These are phyloP conservation scores for Fusarium sp. DNA, from an alignment of 2,329 filamentous ascomycete species.

Conservation along the genomic window DNA sequence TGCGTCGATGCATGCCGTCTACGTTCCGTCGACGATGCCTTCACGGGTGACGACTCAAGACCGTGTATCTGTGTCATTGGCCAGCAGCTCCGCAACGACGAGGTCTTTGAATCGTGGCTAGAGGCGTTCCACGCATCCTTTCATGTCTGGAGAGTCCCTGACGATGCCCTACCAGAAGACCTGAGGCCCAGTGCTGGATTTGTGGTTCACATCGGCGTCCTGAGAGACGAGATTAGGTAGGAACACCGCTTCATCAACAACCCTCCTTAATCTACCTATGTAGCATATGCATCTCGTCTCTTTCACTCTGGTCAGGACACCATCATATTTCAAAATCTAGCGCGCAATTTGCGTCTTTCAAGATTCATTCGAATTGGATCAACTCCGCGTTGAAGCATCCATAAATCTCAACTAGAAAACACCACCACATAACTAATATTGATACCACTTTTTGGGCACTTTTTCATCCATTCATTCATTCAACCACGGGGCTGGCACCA, in stretches of 20 bases:
- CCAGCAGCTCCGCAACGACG: constrained; percentile 86
- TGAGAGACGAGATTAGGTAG: constrained; percentile 52
- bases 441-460: constrained; percentile 23
- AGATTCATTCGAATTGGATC: constrained; percentile 13
- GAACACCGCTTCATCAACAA: background rate
- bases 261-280: background rate
- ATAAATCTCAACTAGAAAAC: constrained; percentile 22
- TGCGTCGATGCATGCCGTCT: constrained; percentile 80
- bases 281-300: background rate
- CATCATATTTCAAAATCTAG: background rate
- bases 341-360: constrained; percentile 10
- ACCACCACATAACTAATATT: constrained; percentile 15
- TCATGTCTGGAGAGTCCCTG: constrained; percentile 79
- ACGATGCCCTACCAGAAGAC: constrained; percentile 67
- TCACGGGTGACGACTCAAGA: constrained; percentile 22
- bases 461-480: constrained; percentile 11
- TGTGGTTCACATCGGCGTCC: constrained; percentile 81
- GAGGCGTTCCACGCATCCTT: constrained; percentile 74
- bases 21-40: constrained; percentile 45
- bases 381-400: constrained; percentile 22
- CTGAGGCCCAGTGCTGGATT: constrained; percentile 77
- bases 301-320: background rate
- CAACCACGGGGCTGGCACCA: constrained; percentile 4
- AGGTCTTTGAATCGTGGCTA: constrained; percentile 88
- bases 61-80: constrained; percentile 83